phyloP scores from a whole-genome alignment of 2,329 filamentous ascomycete species.

The Phaeomoniella chlamydospora region DNA sequence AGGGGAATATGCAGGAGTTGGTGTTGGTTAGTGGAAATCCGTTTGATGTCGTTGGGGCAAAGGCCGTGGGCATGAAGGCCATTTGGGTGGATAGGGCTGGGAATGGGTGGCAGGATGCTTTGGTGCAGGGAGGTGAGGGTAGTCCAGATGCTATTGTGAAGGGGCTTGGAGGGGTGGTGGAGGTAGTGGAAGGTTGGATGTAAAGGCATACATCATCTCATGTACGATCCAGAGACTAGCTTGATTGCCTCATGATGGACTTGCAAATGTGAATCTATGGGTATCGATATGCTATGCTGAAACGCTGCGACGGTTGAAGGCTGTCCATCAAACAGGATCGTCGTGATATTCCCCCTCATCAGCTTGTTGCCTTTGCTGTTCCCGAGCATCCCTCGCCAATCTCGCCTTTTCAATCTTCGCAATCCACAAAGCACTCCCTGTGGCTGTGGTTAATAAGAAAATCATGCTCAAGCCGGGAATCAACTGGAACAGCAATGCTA shows the following conservation, averaged over 20 bases:
- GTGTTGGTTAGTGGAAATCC: conserved; percentile 62
- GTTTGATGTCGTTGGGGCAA: conserved; percentile 57
- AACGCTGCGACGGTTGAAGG: too few species aligned
- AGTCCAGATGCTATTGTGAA: conserved; percentile 39
- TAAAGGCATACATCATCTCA: too few species aligned
- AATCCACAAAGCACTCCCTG: conserved; percentile 76
- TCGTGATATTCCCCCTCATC: conserved; percentile 21
- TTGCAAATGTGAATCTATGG: too few species aligned
- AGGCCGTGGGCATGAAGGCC: conserved; percentile 44
- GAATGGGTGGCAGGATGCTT: conserved; percentile 49
- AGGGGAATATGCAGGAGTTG: conserved; percentile 31
- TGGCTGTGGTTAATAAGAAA: conserved; percentile 76
- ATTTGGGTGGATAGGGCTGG: conserved; percentile 53
- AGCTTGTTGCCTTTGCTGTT: too few species aligned
- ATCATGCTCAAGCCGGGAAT: conserved; percentile 85
- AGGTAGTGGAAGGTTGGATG: conserved; percentile 13
- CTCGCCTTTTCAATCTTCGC: conserved; percentile 56
- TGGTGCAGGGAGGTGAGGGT: conserved; percentile 27
- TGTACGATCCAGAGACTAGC: too few species aligned
- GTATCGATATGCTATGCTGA: too few species aligned
- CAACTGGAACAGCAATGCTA: conserved; percentile 74
- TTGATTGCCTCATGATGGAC: too few species aligned
- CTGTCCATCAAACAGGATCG: conserved; percentile 14
- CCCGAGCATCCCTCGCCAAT: conserved; percentile 12
- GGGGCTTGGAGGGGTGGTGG: conserved; percentile 44